Evolutionary conservation across 306 rosid genomes (phyloP), one percentile per base, ranked within the genome.

Genomic region (Coriaria nepalensis): DNA sequence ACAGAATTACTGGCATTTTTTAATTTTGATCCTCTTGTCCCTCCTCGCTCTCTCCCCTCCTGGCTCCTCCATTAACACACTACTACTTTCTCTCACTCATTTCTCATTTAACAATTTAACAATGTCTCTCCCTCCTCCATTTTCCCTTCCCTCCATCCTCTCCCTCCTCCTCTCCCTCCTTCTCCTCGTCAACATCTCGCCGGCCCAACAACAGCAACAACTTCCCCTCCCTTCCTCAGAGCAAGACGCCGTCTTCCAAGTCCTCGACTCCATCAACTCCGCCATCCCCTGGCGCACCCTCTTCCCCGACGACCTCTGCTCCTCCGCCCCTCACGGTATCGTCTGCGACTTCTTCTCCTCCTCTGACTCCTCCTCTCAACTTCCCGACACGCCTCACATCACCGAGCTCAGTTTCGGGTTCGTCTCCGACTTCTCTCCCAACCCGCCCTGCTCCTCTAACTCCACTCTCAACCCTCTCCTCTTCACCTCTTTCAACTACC

Each of bases 381-480:
- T 46, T 1, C 37, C 47, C 35, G 6, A 40, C 46, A 47, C 79
- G 2, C 60, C 15, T 4, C 96, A 76, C 62, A 15, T 88, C 48
- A 64, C 70, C 13, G 73, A 83, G 59, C 72, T 88, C 40, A 88
- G 73, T 54, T 78, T 83, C 41, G 94, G 95, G 8, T 73, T 60
- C 43, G 78, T 83, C 14, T 87, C 96, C 9, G 96, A 83, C 41
- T 69, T 41, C 50, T 36, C 73, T 5, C 70, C 83, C 0, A 87
- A 78, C 78, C 94, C 94, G 5, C 79, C 83, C 2, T 87, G 96
- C 54, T 69, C 78, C 35, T 4, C 56, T 6, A 54, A 70, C 56
- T 69, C 94, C 15, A 67, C 78, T 0, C 53, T 87, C 55, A 46
- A 59, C 70, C 78, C 94, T 10, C 45, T 48, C 0, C 70, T 87